A percentile compares a stretch with the other conserved stretches of the same genome.
phyloP scores from a whole-genome alignment of 2,329 filamentous ascomycete genomes.

The Cadophora luteo-olivacea region DNA sequence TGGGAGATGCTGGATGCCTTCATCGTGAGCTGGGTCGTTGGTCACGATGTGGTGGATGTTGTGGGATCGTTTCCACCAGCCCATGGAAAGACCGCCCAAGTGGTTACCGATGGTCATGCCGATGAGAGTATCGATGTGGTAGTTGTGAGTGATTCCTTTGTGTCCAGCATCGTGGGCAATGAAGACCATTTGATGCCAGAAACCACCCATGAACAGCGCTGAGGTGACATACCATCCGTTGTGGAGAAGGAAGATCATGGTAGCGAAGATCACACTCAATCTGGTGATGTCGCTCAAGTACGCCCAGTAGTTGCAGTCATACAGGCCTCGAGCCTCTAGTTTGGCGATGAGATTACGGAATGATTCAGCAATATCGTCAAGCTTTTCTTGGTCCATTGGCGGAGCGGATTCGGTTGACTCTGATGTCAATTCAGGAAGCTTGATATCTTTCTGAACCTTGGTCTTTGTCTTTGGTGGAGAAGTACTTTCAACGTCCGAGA shows the following conservation, averaged over 20 bases:
- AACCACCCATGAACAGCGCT: slow-evolving; percentile 63
- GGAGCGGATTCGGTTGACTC: slow-evolving; percentile 50
- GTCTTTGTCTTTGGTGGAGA: slow-evolving; percentile 61
- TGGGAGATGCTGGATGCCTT: slow-evolving; percentile 70
- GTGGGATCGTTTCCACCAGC: slow-evolving; percentile 74
- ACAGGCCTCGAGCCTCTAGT: slow-evolving; percentile 61
- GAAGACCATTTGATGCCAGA: slow-evolving; percentile 76
- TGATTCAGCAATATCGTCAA: slow-evolving; percentile 59
- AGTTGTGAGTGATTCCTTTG: slow-evolving; percentile 65
- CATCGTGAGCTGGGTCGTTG: slow-evolving; percentile 65
- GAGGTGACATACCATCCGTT: slow-evolving; percentile 63
- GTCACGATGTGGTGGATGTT: slow-evolving; percentile 73
- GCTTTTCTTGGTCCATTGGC: slow-evolving; percentile 59
- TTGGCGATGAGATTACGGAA: slow-evolving; percentile 63
- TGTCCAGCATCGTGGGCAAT: slow-evolving; percentile 71
- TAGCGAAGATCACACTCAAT: slow-evolving; percentile 57
- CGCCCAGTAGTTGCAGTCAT: slow-evolving; percentile 62
- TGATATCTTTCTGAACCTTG: slow-evolving; percentile 53
- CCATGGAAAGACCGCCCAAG: slow-evolving; percentile 69
- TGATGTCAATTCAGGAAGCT: neutral
- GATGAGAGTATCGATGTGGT: slow-evolving; percentile 63
- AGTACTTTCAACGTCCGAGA: slow-evolving; percentile 39
- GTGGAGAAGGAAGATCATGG: slow-evolving; percentile 54
- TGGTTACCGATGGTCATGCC: slow-evolving; percentile 69
- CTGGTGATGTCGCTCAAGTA: slow-evolving; percentile 65